phyloP scores from a whole-genome alignment of 306 rosid species.

The Phaseolus lunatus region DNA sequence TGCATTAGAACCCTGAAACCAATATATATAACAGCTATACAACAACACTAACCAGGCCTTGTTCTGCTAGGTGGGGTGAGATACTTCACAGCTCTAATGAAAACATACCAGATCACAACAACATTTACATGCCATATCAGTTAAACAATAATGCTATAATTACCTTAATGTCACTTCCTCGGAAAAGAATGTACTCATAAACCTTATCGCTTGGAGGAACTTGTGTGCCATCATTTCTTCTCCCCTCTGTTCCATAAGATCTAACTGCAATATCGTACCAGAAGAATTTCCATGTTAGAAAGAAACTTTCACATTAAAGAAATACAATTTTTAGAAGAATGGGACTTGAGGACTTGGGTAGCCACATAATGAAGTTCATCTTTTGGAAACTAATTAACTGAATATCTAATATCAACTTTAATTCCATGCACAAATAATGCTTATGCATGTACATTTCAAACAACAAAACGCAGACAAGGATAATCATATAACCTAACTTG shows the following conservation, averaged over 20 bases:
- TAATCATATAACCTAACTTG: background rate
- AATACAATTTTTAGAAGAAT: slow-evolving; percentile 18
- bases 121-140: background rate
- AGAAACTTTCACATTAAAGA: slow-evolving; percentile 26
- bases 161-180: slow-evolving; percentile 82
- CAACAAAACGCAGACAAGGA: background rate
- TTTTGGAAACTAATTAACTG: background rate
- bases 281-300: slow-evolving; percentile 30
- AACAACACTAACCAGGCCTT: slow-evolving; percentile 18
- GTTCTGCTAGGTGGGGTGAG: background rate
- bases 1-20: background rate
- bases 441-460: background rate
- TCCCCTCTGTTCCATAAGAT: slow-evolving; percentile 84
- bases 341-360: background rate
- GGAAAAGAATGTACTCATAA: slow-evolving; percentile 76
- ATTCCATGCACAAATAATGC: background rate
- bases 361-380: slow-evolving; percentile 1
- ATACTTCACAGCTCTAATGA: slow-evolving; percentile 2
- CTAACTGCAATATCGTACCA: slow-evolving; percentile 62
- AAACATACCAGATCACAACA: slow-evolving; percentile 13
- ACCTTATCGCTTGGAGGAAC: slow-evolving; percentile 71
- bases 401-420: slow-evolving; percentile 18
- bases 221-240: slow-evolving; percentile 75
- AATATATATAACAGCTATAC: background rate
- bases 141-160: background rate